Percentiles rank a stretch among this genome's conserved stretches.
Conservation (phyloP, 2,329 filamentous ascomycete species). For the Clonostachys byssicola region DNA sequence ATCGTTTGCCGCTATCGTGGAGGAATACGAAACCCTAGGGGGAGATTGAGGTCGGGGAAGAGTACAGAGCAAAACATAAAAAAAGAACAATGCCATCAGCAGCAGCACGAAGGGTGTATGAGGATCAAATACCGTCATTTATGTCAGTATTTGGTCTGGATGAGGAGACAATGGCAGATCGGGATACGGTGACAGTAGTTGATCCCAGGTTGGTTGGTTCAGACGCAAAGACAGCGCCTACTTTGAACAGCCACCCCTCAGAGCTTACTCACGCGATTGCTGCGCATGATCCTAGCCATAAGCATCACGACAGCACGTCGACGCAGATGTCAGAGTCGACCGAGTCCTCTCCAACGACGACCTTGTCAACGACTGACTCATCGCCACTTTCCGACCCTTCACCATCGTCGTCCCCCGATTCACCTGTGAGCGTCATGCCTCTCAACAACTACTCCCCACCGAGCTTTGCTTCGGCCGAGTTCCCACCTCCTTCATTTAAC, state of each 20-base stretch:
- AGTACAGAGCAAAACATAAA: neutral
- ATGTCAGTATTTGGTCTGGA: slow-evolving; percentile 73
- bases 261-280: slow-evolving; percentile 32
- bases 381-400: slow-evolving; percentile 87
- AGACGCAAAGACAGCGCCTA: slow-evolving; percentile 30
- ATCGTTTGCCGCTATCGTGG: too few relatives aligned
- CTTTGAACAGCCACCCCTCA: slow-evolving; percentile 29
- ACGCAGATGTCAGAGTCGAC: slow-evolving; percentile 78
- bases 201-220: slow-evolving; percentile 48
- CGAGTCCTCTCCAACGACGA: slow-evolving; percentile 93
- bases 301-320: slow-evolving; percentile 73
- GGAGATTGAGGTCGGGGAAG: neutral
- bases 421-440: slow-evolving; percentile 70
- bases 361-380: slow-evolving; percentile 87
- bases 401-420: slow-evolving; percentile 88
- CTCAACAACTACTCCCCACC: slow-evolving; percentile 65
- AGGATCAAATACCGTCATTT: slow-evolving; percentile 71
- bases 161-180: slow-evolving; percentile 47
- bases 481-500: neutral
- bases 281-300: slow-evolving; percentile 50
- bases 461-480: slow-evolving; percentile 32
- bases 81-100: slow-evolving; percentile 54
- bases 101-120: slow-evolving; percentile 55
- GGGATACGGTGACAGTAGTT: slow-evolving; percentile 48
- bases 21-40: too few relatives aligned